Evolutionary conservation across 2,329 filamentous ascomycete species (phyloP), one percentile per base, ranked within the genome.

Genomic region (Aspergillus ochraceoroseus): DNA sequence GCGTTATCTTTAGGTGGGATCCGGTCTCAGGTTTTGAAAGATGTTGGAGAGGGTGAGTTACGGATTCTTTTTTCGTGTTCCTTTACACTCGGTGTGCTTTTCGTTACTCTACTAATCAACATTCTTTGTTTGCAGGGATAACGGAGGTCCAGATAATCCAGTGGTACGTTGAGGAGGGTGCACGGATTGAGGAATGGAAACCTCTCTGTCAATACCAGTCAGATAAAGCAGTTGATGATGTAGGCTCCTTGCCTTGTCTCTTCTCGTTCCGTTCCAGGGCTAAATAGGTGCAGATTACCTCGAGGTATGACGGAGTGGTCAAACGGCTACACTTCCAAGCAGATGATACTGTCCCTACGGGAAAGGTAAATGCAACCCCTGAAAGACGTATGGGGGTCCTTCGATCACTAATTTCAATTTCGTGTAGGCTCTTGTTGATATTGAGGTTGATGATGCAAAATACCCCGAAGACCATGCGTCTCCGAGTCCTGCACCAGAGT

Each of bases 61-160:
- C 14, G 38, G 11, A 28, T 19, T n/a, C 22, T 5, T n/a, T 5
- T 12, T 25, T 17, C 11, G 4, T n/a, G 4, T 19, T 19, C 7
- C n/a, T 4, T 22, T 17, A 8, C 11, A 23, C 9, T 3, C 18
- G 25, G 23, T 25, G 20, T n/a, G 6, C n/a, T 18, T 1, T 32
- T 19, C 18, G 12, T 39, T 41, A 41, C 5, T 29, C 55, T 42
- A 39, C 48, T 59, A 29, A 55, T 46, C 28, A 7, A 11, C 7
- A 14, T 13, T 44, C 32, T 7, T n/a, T 14, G 27, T 37, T n/a
- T 29, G 15, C 33, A 92, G 92, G 92, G 40, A 98, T 96, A 58
- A 89, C 92, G 62, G 92, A 98, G 70, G 95, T 92, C 61, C 92
- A 98, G 67, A 87, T 98, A 58, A 96, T 96, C 58, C 92, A 98